Conservation (phyloP, 202 grass and related monocot species). For the Setaria viridis region DNA sequence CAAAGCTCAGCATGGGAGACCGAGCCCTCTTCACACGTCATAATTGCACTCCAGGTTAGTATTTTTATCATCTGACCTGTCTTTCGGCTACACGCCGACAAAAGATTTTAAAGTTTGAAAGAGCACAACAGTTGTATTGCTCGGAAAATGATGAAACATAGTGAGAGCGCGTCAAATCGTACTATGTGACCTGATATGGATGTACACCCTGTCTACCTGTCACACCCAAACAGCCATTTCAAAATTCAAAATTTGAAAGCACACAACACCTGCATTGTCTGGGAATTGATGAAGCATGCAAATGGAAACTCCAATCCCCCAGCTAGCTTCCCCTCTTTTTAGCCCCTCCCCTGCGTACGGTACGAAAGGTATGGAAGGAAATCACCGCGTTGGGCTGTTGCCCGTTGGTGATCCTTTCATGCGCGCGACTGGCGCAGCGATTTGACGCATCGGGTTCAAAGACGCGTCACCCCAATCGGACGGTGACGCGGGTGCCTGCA, state of each 20-base stretch:
- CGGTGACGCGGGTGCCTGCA: neutral
- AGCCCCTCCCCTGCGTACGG: neutral
- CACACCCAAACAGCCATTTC: neutral
- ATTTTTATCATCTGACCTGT: neutral
- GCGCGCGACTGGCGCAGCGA: neutral
- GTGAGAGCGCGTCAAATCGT: neutral
- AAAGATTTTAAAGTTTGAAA: too few species aligned
- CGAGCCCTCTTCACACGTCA: neutral
- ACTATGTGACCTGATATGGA: too few species aligned
- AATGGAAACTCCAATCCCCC: neutral
- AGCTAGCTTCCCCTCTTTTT: neutral
- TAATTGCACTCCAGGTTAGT: neutral
- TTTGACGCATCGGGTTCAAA: constrained; percentile 8
- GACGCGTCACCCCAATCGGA: constrained; percentile 1
- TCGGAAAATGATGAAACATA: neutral
- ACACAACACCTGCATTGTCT: neutral
- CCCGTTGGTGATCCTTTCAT: neutral
- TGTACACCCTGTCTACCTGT: too few species aligned
- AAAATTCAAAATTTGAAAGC: constrained; percentile 6
- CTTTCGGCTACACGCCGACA: too few species aligned
- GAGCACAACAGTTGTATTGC: neutral
- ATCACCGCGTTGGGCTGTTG: neutral
- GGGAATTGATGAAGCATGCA: neutral
- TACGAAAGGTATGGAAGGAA: neutral
- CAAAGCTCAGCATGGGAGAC: neutral